Base-by-base conservation (phyloP, 495 filamentous ascomycete species). In the Aspergillus asperescens region DNA sequence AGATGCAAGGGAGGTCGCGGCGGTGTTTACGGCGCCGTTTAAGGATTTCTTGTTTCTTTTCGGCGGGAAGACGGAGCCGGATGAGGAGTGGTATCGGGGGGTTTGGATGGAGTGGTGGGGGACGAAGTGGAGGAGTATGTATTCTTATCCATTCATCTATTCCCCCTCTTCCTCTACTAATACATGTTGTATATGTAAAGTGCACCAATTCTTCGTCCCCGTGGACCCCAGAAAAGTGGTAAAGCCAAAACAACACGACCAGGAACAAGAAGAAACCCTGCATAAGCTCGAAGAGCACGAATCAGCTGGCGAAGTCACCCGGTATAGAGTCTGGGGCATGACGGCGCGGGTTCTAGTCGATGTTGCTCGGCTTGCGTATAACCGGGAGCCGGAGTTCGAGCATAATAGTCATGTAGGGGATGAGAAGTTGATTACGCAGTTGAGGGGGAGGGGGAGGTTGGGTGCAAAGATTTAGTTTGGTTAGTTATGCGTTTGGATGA, bases 171-270 rank as follows among this genome's bases (percentile, higher is more conserved):
- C 22, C n/a, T 4, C 18, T 10, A 4, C 23, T 16, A 43, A 29
- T 13, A n/a, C 29, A 31, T 2, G 23, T 25, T 8, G 5, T 39
- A 10, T 5, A 7, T 18, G 18, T 41, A 22, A 54, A 60, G 85
- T 93, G 80, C 89, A 96, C 61, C 89, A 91, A 66, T 96, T 95
- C 74, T 85, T 85, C 69, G 88, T 94, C 10, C 89, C 89, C 0
- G 76, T 88, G 25, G 72, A 66, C 50, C 77, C 80, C 50, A 77
- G 82, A 64, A 73, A 63, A 7, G 81, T 88, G 16, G 74, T 81
- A 20, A 81, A 77, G 57, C 81, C 83, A 5, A 72, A 69, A 35
- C 53, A 20, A 10, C 46, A 47, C 12, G 34, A 16, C 23, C 38
- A 53, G 19, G 52, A 56, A 18, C 59, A 68, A 45, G 55, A 61